Base-by-base conservation (phyloP, 2,329 filamentous ascomycete species). In the Aspergillus hortae region DNA sequence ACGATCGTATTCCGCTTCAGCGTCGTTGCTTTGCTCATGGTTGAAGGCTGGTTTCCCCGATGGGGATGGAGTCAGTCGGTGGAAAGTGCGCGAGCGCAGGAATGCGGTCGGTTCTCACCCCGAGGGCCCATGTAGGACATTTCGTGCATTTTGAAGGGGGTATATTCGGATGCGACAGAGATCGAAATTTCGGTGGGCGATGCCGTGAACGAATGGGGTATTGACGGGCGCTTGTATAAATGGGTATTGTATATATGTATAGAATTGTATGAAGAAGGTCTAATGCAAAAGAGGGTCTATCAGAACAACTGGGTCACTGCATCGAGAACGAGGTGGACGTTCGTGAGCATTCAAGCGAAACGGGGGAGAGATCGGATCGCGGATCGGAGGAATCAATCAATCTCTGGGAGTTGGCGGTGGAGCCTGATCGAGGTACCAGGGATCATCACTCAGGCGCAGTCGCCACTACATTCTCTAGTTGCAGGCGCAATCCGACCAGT, bases 1-100 rank as follows among this genome's bases (percentile, higher is more conserved):
- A 49, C 90, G 88, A 69, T 97, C 92, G 73, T 97, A 97, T 75
- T 97, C 92, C 61, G 80, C 84, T 77, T 97, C 92, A 50, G 84
- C 79, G 53, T 86, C 80, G 61, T 77, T 76, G 66, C 82, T 83
- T 60, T 85, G 79, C 53, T 80, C 80, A 69, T 90, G 86, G 72
- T 86, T 89, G 77, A 92, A 90, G 72, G 87, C 89, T 92, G 67
- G 43, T 25, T 12, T 6, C 23, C 36, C 41, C 6, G 47, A 17
- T 11, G 6, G 14, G 30, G 30, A 32, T 19, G n/a, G 14, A 46
- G 38, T 50, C 50, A 48, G 59, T 51, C 32, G 35, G 32, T 27
- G 40, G 19, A 43, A 44, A 15, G 36, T 35, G 35, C 6, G 12
- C 14, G 40, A 5, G 40, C 40, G 52, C 36, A 44, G n/a, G 38